Evolutionary conservation across 2,329 filamentous ascomycete genomes (phyloP), one percentile per base, ranked within the genome.

Genomic region (Colletotrichum sp.): DNA sequence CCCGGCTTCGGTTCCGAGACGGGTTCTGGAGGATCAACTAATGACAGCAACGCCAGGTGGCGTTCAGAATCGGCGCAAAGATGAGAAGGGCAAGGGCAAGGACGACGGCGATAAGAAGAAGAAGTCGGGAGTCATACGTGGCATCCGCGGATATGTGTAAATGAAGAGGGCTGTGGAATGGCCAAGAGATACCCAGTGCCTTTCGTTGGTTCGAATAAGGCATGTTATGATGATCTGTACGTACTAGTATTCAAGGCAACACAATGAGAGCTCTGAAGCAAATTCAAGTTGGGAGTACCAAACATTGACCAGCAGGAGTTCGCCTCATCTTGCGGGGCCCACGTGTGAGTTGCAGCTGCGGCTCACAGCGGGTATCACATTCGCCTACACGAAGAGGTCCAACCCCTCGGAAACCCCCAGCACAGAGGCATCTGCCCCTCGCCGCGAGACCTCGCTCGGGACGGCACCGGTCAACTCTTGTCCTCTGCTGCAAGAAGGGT

Each of bases 21-120:
- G 78, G 88, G 12, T 76, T 88, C 62, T 49, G 36, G 67, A 39
- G 64, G 67, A 63, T 69, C 63, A 65, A 75, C 62, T 65, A 74
- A 55, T 69, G 28, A 59, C n/a, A 52, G n/a, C 44, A 26, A 44
- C 67, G 63, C 24, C 79, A 88, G 89, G 88, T 21, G 87, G 88
- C 26, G 83, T 88, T 10, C 88, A 89, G 78, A 90, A 88, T 79
- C 81, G 85, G 34, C 86, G 87, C 5, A 88, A 90, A 78, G 88
- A 91, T 3, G 86, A 85, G 79, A 90, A 90, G 76, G 88, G 89
- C 39, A 88, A 88, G 78, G 84, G 83, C 62, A 84, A 84, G 52
- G 86, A 88, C 8, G 88, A 89, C 13, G 79, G 82, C 1, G 84
- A 84, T 60, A 83, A 84, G 75, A 83, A 86, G 79, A 87, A 86